Evolutionary conservation across 345 rosid species (phyloP).

Genomic region (Erucastrum elatum): DNA sequence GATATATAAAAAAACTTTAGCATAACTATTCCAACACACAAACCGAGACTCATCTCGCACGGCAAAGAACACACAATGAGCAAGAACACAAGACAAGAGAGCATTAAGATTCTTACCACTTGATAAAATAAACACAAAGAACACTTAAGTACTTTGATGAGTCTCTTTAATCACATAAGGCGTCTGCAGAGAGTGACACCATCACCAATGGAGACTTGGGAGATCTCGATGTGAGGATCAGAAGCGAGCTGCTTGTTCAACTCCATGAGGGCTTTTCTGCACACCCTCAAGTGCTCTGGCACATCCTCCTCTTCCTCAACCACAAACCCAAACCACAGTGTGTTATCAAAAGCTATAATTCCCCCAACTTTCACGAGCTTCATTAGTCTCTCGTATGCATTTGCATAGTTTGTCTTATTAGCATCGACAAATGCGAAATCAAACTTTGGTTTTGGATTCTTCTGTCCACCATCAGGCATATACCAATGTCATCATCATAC

Average conservation of each 20-base stretch:
- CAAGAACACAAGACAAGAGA: neutral
- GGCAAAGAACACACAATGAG: neutral
- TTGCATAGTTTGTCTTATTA: slow-evolving; percentile 44
- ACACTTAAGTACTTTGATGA: neutral
- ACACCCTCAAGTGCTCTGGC: slow-evolving; percentile 28
- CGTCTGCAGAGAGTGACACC: slow-evolving; percentile 67
- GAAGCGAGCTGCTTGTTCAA: slow-evolving; percentile 50
- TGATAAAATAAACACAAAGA: neutral
- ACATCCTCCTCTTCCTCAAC: slow-evolving; percentile 33
- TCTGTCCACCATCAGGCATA: neutral
- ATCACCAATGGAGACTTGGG: slow-evolving; percentile 62
- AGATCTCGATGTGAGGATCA: slow-evolving; percentile 57
- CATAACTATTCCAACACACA: neutral
- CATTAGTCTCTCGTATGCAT: slow-evolving; percentile 38
- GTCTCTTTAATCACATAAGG: slow-evolving; percentile 19
- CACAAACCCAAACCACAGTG: slow-evolving; percentile 47
- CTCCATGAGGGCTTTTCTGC: slow-evolving; percentile 36
- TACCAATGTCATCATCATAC: slow-evolving; percentile 9
- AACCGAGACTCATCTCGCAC: neutral
- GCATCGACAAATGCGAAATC: slow-evolving; percentile 55
- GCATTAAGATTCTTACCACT: neutral
- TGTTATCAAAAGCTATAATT: slow-evolving; percentile 46
- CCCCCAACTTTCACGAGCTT: slow-evolving; percentile 53
- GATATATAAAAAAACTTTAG: neutral
- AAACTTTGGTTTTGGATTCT: slow-evolving; percentile 18